A percentile compares a stretch with the other conserved stretches of the same genome.
phyloP scores from a whole-genome alignment of 108 stramenopile genomes.

The Nitzschia sp. region DNA sequence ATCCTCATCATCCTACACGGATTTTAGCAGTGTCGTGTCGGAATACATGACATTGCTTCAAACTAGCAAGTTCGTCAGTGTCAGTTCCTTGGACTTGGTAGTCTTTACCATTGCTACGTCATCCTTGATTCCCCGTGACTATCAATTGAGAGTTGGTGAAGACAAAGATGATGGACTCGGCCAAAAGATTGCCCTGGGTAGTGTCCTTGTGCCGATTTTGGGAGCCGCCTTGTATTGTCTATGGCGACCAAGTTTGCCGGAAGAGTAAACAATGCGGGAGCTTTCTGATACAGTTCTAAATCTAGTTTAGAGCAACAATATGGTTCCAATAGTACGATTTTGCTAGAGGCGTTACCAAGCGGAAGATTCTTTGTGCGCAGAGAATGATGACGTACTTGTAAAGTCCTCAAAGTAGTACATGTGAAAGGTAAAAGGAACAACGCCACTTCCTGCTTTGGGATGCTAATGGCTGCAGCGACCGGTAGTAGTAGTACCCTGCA shows the following conservation, averaged over 20 bases:
- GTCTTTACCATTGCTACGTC: constrained; percentile 49
- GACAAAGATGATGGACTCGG: not conserved
- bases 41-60: constrained; percentile 36
- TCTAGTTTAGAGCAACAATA: no score
- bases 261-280: constrained; percentile 11
- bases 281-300: no score
- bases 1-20: not conserved
- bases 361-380: no score
- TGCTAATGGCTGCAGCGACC: no score
- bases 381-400: no score
- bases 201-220: constrained; percentile 52
- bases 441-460: no score
- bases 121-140: constrained; percentile 60
- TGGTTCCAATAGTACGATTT: no score
- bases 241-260: constrained; percentile 47
- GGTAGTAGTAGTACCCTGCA: no score
- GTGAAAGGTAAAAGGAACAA: no score
- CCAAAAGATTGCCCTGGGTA: constrained; percentile 43
- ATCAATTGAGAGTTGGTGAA: constrained; percentile 34
- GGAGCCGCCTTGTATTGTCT: constrained; percentile 61
- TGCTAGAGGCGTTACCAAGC: no score
- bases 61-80: constrained; percentile 48
- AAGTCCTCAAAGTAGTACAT: no score
- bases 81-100: constrained; percentile 56
- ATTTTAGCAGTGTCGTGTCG: not conserved